Evolutionary conservation across 768 basidiomycete genomes (phyloP), one percentile per base, ranked within the genome.

Genomic region (Pleurotus pulmonarius): DNA sequence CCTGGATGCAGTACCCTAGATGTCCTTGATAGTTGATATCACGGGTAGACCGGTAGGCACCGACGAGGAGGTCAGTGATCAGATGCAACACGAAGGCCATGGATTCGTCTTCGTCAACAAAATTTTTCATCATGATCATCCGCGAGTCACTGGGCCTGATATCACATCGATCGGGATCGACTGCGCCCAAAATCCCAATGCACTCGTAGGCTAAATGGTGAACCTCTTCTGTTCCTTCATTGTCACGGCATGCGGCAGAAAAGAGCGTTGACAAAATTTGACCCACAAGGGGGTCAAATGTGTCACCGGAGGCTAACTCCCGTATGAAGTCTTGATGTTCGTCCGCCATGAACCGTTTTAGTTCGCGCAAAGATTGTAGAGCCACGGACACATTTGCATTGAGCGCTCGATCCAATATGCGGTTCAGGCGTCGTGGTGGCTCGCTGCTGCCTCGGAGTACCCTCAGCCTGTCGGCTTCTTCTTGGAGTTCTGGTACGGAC

Each of bases 91-190:
- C 94, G 65, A 99, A 98, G 5, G 75, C 61, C 47, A 85, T 73
- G 0, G 90, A 81, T 69, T 98, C 95, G 12, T 74, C 75, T 48
- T 88, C 85, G 61, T 95, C 88, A 1, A 74, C 75, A 67, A 94
- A 97, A 67, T 98, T 94, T 64, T 79, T 82, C 58, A 85, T 75
- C 47, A 98, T 79, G 46, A 94, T 80, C 72, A 90, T 87, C 44
- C 80, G 78, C 2, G 81, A 69, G 59, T 88, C 86, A 38, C 70
- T 72, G 26, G 78, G 67, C 1, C 74, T 73, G 16, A 92, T 76
- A 60, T 92, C 88, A 64, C 90, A 89, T 48, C 97, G 81, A 74
- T 98, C 96, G 0, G 96, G 96, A 69, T 99, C 97, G 15, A 95
- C 80, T 2, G 97, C 97, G 5, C 97, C 97, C 11, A 98, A 72